phyloP scores from a whole-genome alignment of 768 basidiomycete species.

The Phylloporus scabripes region DNA sequence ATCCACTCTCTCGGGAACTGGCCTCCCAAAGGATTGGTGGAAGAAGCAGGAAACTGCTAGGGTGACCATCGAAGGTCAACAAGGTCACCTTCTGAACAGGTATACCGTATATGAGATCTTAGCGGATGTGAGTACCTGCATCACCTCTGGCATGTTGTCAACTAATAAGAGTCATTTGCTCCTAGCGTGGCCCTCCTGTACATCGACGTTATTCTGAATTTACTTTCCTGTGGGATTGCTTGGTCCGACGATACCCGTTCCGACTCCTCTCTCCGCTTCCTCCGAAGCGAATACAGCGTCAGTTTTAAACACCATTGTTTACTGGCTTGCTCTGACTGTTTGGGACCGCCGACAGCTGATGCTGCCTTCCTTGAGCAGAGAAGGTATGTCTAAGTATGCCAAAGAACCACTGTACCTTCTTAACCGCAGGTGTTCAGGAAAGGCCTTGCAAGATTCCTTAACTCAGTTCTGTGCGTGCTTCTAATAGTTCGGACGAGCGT shows the following conservation, averaged over 20 bases:
- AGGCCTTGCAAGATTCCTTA: constrained; percentile 75
- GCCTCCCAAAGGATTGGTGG: constrained; percentile 83
- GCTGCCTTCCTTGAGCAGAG: constrained; percentile 89
- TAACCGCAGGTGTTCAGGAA: constrained; percentile 41
- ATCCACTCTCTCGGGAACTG: constrained; percentile 63
- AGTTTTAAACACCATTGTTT: constrained; percentile 28
- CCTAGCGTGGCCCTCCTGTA: constrained; percentile 62
- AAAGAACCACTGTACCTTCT: background rate
- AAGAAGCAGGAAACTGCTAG: constrained; percentile 68
- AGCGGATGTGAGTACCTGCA: constrained; percentile 56
- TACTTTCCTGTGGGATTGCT: constrained; percentile 80
- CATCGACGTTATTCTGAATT: constrained; percentile 92
- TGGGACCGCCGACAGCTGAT: constrained; percentile 52
- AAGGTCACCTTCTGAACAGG: constrained; percentile 87
- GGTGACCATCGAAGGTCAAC: constrained; percentile 75
- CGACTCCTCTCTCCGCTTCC: constrained; percentile 82
- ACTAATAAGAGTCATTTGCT: constrained; percentile 8
- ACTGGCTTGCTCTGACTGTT: constrained; percentile 4
- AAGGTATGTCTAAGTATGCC: constrained; percentile 42
- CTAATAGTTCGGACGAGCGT: background rate
- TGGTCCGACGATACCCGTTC: constrained; percentile 88
- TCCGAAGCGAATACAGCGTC: constrained; percentile 88
- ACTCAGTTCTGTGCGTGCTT: constrained; percentile 63
- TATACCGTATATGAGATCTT: constrained; percentile 80
- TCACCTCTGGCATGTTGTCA: constrained; percentile 4